Evolutionary conservation across 2,329 filamentous ascomycete genomes (phyloP), one percentile per base, ranked within the genome.

Genomic region (Incumbomyces delicatus): DNA sequence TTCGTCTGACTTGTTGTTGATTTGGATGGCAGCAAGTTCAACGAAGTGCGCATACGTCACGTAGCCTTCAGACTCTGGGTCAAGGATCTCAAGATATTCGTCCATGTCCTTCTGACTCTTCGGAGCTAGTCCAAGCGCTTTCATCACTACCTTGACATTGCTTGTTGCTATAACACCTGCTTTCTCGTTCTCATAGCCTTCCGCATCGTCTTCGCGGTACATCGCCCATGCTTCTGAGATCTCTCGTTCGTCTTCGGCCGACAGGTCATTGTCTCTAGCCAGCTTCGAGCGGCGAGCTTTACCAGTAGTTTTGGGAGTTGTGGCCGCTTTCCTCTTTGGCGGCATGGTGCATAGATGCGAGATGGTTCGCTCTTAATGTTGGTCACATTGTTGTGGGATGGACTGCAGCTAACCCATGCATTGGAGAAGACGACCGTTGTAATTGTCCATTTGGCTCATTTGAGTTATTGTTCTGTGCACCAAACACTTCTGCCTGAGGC

Each of bases 161-260:
- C 73, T 71, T 3, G 76, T 79, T 11, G 77, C 76, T 43, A 87
- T 75, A 13, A 85, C 80, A 50, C 82, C 83, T 47, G 83, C 65
- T 60, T 87, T 86, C 58, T 89, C 82, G 43, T 83, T 78, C 16
- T 80, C 74, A 64, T 78, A 78, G 31, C 81, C 78, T 55, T 83
- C 75, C 5, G 53, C 50, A 43, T 65, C 57, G 17, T 60, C 50
- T 1, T 60, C 54, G 1, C 81, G 71, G 63, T 96, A 98, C 6
- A 96, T 75, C 17, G 77, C 74, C 65, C 92, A 96, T 12, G 89
- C 89, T 65, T 95, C 89, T 59, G 80, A 81, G 61, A 98, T 95
- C 68, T 95, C 88, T 56, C 77, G 76, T 68, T 96, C 90, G 67
- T 95, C 84, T 53, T 83, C 79, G 34, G 81, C 83, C 12, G 80